Percentiles rank a stretch among this genome's conserved stretches.
These are phyloP conservation scores for Aspergillus carbonarius DNA, from an alignment of 2,329 filamentous ascomycete species.

Conservation along the genomic window DNA sequence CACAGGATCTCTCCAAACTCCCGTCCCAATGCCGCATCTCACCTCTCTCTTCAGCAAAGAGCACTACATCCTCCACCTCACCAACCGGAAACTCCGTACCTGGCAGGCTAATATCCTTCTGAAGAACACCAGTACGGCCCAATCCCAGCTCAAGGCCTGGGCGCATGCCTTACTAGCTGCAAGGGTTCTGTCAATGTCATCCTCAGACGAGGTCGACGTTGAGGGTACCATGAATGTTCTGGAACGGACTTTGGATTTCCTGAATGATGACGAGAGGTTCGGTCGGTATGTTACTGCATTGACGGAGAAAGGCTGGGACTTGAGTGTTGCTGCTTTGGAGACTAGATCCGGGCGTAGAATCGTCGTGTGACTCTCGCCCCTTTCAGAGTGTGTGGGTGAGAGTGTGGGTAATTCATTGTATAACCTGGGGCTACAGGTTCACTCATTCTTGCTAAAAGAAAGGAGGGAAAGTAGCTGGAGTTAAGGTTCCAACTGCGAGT, in stretches of 20 bases:
- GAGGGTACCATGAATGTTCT: slow-evolving; percentile 34
- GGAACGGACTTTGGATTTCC: slow-evolving; percentile 44
- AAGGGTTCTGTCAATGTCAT: slow-evolving; percentile 17
- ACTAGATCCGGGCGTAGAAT: slow-evolving; percentile 55
- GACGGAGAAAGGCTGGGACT: slow-evolving; percentile 62
- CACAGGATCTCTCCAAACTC: slow-evolving; percentile 26
- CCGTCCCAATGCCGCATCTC: slow-evolving; percentile 49
- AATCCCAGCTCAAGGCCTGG: slow-evolving; percentile 61
- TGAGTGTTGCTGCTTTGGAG: slow-evolving; percentile 64
- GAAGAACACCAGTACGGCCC: slow-evolving; percentile 56
- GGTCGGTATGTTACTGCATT: slow-evolving; percentile 45
- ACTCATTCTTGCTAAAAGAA: no score
- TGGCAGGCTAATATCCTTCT: slow-evolving; percentile 60
- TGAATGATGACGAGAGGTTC: slow-evolving; percentile 46
- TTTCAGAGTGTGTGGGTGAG: background rate
- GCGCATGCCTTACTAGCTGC: slow-evolving; percentile 58
- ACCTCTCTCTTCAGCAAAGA: slow-evolving; percentile 52
- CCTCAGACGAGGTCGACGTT: background rate
- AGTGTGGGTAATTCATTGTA: no score
- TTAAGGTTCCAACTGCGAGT: no score
- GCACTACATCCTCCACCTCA: slow-evolving; percentile 63
- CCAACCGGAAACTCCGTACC: background rate
- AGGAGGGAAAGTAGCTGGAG: no score
- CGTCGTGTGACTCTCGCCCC: background rate
- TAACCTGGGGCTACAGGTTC: no score